Base-by-base conservation (phyloP, 805 yeast genomes). In the Pichia eremophila region DNA sequence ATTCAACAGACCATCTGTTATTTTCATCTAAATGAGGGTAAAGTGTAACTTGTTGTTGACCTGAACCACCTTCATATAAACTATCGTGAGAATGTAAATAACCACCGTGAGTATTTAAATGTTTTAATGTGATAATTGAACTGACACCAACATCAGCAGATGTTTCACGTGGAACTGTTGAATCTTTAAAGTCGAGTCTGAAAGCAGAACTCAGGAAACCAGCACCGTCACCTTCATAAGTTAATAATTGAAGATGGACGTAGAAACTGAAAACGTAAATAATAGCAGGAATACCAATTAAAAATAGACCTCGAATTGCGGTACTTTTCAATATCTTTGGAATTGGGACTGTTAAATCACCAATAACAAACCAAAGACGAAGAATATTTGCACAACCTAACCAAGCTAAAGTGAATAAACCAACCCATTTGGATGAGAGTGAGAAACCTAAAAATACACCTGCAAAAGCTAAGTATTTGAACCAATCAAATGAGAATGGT, bases 61-160 rank as follows among this genome's bases (percentile, higher is more conserved):
- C 77, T 8, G 95, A 85, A 51, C 95, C 95, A 43, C 85, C 77
- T 58, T 81, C 85, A 57, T 82, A 84, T 55, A 70, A 66, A 57
- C 78, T 81, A 48, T 73, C 71, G 64, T 85, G 95, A n/a, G 91
- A 83, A 63, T 85, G 95, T 56, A 85, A 71, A 64, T 85, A 85
- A 44, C 93, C 93, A 54, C 90, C 93, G 56, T 73, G 74, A 36
- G 91, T 82, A 52, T 77, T 78, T 32, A 77, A 52, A 59, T 85
- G 95, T 60, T 83, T 83, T 38, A 85, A 54, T 36, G 88, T 72
- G 29, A 85, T 74, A 9, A 67, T 63, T 5, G 91, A 84, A 35
- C 85, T 83, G 51, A 80, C 78, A 54, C 93, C 93, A 41, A 85
- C 90, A 44, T 79, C 77, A 14, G 85, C 83, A 38, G 61, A 57